Percentiles rank a stretch among this genome's conserved stretches.
Conservation (phyloP, 768 basidiomycete genomes). For the Pleurotus sapidus region DNA sequence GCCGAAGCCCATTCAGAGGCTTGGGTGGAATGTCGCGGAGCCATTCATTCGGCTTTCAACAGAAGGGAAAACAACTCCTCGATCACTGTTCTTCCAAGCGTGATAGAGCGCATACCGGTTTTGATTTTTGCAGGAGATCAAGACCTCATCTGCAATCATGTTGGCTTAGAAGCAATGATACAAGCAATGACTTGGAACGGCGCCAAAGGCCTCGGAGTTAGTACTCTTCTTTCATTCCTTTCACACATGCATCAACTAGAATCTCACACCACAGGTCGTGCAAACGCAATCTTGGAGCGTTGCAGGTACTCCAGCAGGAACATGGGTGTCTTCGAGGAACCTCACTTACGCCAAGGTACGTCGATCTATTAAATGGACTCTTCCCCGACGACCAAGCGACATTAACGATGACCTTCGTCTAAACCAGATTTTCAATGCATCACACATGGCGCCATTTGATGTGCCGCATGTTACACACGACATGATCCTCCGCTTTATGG, state of each 20-base stretch:
- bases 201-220: slow-evolving; percentile 76
- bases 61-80: slow-evolving; percentile 60
- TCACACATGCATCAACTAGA: slow-evolving; percentile 7
- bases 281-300: slow-evolving; percentile 76
- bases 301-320: slow-evolving; percentile 73
- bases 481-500: slow-evolving; percentile 99
- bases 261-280: slow-evolving; percentile 43
- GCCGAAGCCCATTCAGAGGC: slow-evolving; percentile 70
- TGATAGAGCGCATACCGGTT: slow-evolving; percentile 81
- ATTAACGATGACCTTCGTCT: not conserved
- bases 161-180: slow-evolving; percentile 87
- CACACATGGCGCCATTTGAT: slow-evolving; percentile 95
- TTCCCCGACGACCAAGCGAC: not conserved
- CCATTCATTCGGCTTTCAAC: slow-evolving; percentile 62
- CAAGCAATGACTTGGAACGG: slow-evolving; percentile 86
- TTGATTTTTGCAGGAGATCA: slow-evolving; percentile 94
- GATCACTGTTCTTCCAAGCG: slow-evolving; percentile 70
- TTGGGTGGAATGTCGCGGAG: slow-evolving; percentile 85
- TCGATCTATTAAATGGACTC: not conserved
- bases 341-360: slow-evolving; percentile 89
- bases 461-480: slow-evolving; percentile 87
- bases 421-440: slow-evolving; percentile 82
- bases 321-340: slow-evolving; percentile 88
- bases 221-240: slow-evolving; percentile 23
- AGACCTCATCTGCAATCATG: slow-evolving; percentile 94